phyloP scores from a whole-genome alignment of 192 early-diverging fungal species.

The Mortierella hygrophila region DNA sequence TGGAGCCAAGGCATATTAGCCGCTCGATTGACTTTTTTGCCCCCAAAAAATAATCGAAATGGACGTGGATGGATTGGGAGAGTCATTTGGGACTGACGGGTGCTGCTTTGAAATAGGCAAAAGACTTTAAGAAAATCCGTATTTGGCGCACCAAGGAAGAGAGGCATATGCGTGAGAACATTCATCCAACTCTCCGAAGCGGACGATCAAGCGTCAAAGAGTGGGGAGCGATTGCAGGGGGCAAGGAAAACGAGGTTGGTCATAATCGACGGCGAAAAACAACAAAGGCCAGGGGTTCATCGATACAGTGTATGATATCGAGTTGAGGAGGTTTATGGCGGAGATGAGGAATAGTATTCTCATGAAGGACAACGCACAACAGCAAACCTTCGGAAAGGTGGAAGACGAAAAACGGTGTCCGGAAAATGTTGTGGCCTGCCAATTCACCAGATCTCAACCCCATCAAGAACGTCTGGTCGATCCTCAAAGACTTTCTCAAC shows the following conservation, averaged over 20 bases:
- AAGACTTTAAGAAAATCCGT: slow-evolving; percentile 1
- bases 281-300: slow-evolving; percentile 16
- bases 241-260: slow-evolving; percentile 11
- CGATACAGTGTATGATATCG: slow-evolving; percentile 1
- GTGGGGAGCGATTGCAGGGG: slow-evolving; percentile 27
- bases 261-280: slow-evolving; percentile 11
- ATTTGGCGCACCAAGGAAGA: slow-evolving; percentile 32
- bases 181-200: slow-evolving; percentile 7
- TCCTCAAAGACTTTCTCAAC: slow-evolving; percentile 12
- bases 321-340: slow-evolving; percentile 2
- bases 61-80: slow-evolving; percentile 15
- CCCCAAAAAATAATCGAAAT: too few species aligned
- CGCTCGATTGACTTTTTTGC: slow-evolving; percentile 2
- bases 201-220: slow-evolving; percentile 13
- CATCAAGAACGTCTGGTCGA: background rate
- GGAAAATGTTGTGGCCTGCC: slow-evolving; percentile 4
- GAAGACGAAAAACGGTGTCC: background rate
- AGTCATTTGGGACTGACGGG: slow-evolving; percentile 27
- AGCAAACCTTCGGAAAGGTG: background rate
- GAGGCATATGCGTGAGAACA: slow-evolving; percentile 11
- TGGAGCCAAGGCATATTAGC: background rate
- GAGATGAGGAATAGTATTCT: background rate
- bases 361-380: slow-evolving; percentile 3
- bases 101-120: slow-evolving; percentile 33
- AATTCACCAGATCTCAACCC: slow-evolving; percentile 17